These are phyloP conservation scores for Sclerotiophoma versabilis DNA, from an alignment of 2,329 filamentous ascomycete genomes.

Conservation along the genomic window DNA sequence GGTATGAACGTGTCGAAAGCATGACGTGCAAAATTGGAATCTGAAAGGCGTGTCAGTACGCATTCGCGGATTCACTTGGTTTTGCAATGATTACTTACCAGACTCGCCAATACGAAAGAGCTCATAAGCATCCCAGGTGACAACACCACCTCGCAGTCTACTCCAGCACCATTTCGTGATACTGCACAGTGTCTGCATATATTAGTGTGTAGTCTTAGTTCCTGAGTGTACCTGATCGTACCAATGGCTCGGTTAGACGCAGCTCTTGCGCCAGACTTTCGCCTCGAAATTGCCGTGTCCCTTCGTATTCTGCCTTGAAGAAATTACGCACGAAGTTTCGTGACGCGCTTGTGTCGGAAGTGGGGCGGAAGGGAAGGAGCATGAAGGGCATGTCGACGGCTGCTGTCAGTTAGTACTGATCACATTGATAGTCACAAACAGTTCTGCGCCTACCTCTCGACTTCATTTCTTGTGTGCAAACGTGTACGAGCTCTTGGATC, in stretches of 20 bases:
- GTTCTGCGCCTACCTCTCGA: slow-evolving; percentile 73
- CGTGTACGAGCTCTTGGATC: slow-evolving; percentile 83
- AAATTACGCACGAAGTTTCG: slow-evolving; percentile 93
- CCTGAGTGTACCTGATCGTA: slow-evolving; percentile 54
- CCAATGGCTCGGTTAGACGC: slow-evolving; percentile 92
- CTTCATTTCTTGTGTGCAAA: slow-evolving; percentile 91
- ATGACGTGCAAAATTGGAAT: slow-evolving; percentile 89
- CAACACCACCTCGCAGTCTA: slow-evolving; percentile 85
- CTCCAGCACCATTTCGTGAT: slow-evolving; percentile 99
- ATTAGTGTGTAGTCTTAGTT: slow-evolving; percentile 26
- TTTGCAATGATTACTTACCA: slow-evolving; percentile 62
- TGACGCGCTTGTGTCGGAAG: slow-evolving; percentile 88
- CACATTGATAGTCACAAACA: not conserved
- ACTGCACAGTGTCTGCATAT: slow-evolving; percentile 80
- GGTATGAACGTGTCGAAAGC: slow-evolving; percentile 97
- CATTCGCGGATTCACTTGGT: slow-evolving; percentile 7
- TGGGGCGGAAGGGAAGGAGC: slow-evolving; percentile 90
- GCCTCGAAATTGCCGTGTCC: slow-evolving; percentile 66
- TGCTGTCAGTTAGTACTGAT: slow-evolving; percentile 51
- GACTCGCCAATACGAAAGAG: slow-evolving; percentile 93
- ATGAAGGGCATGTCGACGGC: slow-evolving; percentile 91
- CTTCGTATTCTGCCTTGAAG: slow-evolving; percentile 74
- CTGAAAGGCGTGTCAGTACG: slow-evolving; percentile 57
- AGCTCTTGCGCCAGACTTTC: slow-evolving; percentile 82
- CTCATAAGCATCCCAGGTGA: slow-evolving; percentile 97